Base-by-base conservation (phyloP, 768 basidiomycete genomes). In the Leccinum uliginosum region DNA sequence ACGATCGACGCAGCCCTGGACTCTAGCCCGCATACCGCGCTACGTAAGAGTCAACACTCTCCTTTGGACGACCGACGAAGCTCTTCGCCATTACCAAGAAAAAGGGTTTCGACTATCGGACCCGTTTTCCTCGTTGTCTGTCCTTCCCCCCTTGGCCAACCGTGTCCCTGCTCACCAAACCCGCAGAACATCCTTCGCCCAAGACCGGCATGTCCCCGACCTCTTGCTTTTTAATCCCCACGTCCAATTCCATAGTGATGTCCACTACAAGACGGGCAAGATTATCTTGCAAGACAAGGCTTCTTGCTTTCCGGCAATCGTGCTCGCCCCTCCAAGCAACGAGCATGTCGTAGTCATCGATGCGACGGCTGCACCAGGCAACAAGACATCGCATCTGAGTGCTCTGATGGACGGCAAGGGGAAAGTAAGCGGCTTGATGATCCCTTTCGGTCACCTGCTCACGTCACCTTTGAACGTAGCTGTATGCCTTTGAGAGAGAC, bases 231-330 rank as follows among this genome's bases (percentile, higher is more conserved):
- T 96, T 67, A 79, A 86, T 53, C 85, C 91, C 9, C 75, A 76
- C 58, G 71, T 75, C 12, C 76, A 84, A 45, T 84, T 96, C 59
- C 83, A 84, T n/a, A 80, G 83, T 30, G 85, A 93, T 59, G 73
- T 79, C 3, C 79, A 85, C 21, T 97, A 94, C 73, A 77, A 77
- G 61, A 74, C 81, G 30, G 93, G 94, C 26, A 90, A 86, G 57
- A 75, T 98, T 32, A 95, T 99, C 58, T 75, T 98, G 6, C 97
- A 99, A 72, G 97, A 99, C 72, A 98, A 98, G 69, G 96, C 97
- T 19, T 96, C 93, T 55, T 99, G 97, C 73, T 93, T 99, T 71
- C 93, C 97, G 17, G 93, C 96, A 0, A 76, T 85, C 57, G 82
- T 98, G 6, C 83, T 99, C n/a, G 80, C 84, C 21, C 89, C 91